Base-by-base conservation (phyloP, 805 yeast genomes). In the Candida silvicultrix region DNA sequence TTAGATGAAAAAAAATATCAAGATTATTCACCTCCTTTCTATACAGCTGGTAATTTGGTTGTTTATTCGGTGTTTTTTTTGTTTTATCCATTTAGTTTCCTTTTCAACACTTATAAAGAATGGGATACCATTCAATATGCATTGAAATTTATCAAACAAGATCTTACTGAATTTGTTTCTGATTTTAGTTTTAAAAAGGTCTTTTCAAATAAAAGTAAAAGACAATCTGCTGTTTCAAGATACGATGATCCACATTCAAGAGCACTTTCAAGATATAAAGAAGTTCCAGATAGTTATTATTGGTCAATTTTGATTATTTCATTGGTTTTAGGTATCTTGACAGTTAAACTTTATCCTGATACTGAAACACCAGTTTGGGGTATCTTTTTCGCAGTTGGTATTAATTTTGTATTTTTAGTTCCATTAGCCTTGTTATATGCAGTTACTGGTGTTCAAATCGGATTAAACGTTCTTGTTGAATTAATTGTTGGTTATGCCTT, bases 21-120 rank as follows among this genome's bases (percentile, higher is more conserved):
- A 45, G 49, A 60, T n/a, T 75, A 79, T 50, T 83, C 86, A 1
- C 83, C 85, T 9, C 88, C 89, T 9, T 82, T 74, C 60, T 80
- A 78, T 56, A 58, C 78, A 25, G 86, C 88, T 6, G 85, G 81
- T 2, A 77, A 77, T 57, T 62, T 81, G 48, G 77, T 81, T 10
- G 60, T 70, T 19, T 81, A 80, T 55, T 85, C 85, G 18, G 74
- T 80, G 0, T 73, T 68, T 55, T 68, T 69, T 43, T 32, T 45
- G 3, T 44, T 53, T 11, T 77, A 77, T 53, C 81, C 85, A 4
- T 74, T 79, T 52, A 69, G 76, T 5, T 70, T 80, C 25, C 52
- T 74, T 1, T 75, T 73, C 56, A 72, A 75, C 37, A 50, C 69
- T 39, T 60, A 62, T 25, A 69, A 74, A 31, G 79, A 77, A 50